phyloP scores from a whole-genome alignment of 345 rosid species.

The Luvunga scandens region DNA sequence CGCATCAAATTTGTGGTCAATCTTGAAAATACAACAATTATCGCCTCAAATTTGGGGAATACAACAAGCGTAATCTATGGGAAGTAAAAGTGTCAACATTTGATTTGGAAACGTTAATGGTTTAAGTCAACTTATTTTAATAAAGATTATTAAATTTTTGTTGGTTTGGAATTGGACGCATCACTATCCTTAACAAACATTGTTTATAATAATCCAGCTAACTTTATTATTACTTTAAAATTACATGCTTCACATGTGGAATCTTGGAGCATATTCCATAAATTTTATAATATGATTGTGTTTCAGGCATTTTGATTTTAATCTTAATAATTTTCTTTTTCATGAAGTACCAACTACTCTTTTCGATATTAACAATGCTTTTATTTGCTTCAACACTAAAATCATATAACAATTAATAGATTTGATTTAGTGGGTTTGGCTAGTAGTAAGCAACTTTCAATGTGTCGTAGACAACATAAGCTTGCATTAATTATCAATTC shows the following conservation, averaged over 20 bases:
- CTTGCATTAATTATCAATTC: neutral
- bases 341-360: neutral
- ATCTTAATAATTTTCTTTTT: too few relatives aligned
- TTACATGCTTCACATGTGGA: neutral
- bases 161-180: neutral
- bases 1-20: neutral
- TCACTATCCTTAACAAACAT: neutral
- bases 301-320: neutral
- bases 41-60: slow-evolving; percentile 17
- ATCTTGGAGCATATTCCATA: neutral
- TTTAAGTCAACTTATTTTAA: neutral
- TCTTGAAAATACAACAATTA: neutral
- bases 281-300: neutral
- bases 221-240: neutral
- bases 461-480: neutral
- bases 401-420: neutral
- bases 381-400: neutral
- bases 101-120: neutral
- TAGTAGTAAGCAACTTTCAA: neutral
- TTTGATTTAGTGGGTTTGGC: neutral
- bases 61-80: neutral
- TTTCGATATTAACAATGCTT: neutral
- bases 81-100: neutral
- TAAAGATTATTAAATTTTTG: neutral
- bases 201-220: neutral